These are phyloP conservation scores for Debaryomyces sp. DNA, from an alignment of 1,139 yeast genomes.

Conservation along the genomic window DNA sequence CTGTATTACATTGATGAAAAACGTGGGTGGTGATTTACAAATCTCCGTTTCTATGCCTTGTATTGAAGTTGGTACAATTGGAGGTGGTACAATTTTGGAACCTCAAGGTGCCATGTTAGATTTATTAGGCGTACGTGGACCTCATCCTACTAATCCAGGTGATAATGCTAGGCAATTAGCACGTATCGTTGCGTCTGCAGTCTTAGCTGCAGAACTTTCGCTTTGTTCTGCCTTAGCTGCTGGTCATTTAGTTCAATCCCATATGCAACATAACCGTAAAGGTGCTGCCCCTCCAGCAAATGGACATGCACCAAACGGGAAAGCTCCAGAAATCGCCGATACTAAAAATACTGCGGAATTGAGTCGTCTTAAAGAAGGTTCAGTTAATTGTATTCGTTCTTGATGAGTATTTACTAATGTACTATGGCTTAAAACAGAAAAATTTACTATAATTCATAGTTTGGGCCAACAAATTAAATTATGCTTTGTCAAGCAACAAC, in stretches of 20 bases:
- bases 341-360: slow-evolving; percentile 39
- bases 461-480: not conserved
- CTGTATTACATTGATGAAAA: slow-evolving; percentile 94
- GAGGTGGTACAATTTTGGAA: slow-evolving; percentile 97
- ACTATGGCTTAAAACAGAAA: slow-evolving; percentile 5
- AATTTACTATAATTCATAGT: slow-evolving; percentile 2
- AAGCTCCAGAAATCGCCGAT: slow-evolving; percentile 17
- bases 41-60: slow-evolving; percentile 98
- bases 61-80: slow-evolving; percentile 98
- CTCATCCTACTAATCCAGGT: slow-evolving; percentile 93
- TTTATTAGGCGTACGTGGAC: slow-evolving; percentile 91
- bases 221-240: slow-evolving; percentile 96
- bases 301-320: slow-evolving; percentile 17
- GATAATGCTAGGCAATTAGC: slow-evolving; percentile 95
- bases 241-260: slow-evolving; percentile 97
- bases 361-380: slow-evolving; percentile 64
- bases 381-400: slow-evolving; percentile 70
- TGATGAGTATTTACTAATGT: slow-evolving; percentile 14
- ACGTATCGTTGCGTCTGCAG: slow-evolving; percentile 91
- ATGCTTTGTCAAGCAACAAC: not conserved
- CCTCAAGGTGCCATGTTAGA: slow-evolving; percentile 98
- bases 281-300: slow-evolving; percentile 38
- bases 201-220: slow-evolving; percentile 94
- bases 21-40: slow-evolving; percentile 76
- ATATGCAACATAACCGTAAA: slow-evolving; percentile 92